phyloP scores from a whole-genome alignment of 2,329 filamentous ascomycete genomes.

The Sporothrix protearum region DNA sequence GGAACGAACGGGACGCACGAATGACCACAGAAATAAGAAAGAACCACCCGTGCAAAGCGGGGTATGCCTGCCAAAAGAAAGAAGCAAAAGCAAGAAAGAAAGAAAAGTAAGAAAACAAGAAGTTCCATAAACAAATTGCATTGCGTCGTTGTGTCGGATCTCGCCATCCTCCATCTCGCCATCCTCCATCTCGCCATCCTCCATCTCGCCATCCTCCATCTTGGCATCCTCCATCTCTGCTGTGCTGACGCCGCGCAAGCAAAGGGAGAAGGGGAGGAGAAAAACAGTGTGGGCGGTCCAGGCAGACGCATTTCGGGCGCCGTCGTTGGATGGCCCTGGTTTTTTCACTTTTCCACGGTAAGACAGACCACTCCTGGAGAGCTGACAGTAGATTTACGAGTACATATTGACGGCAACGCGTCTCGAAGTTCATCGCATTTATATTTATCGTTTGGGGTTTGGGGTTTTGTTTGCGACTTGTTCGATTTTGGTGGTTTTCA shows the following conservation, averaged over 20 bases:
- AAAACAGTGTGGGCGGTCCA: conserved; percentile 5
- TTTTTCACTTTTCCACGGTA: background rate
- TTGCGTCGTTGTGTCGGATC: background rate
- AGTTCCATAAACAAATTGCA: no score
- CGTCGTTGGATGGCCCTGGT: conserved; percentile 10
- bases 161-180: background rate
- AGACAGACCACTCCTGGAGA: background rate
- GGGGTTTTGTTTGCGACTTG: background rate
- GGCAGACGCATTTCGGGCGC: conserved; percentile 23
- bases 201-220: conserved; percentile 1
- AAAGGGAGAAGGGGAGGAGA: background rate
- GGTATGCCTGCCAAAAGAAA: background rate
- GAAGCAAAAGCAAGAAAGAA: no score
- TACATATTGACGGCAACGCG: background rate
- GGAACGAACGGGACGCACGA: background rate
- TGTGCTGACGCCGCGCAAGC: conserved; percentile 5
- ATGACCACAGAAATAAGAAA: background rate
- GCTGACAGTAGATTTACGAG: background rate
- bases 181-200: conserved; percentile 1
- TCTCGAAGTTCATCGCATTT: background rate
- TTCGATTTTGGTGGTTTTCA: background rate
- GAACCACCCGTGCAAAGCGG: background rate
- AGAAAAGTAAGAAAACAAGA: no score
- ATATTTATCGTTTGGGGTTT: no score
- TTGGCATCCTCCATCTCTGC: background rate